A percentile compares a stretch with the other conserved stretches of the same genome.
phyloP scores from a whole-genome alignment of 1,139 yeast genomes.

The Geotrichum klebahnii region DNA sequence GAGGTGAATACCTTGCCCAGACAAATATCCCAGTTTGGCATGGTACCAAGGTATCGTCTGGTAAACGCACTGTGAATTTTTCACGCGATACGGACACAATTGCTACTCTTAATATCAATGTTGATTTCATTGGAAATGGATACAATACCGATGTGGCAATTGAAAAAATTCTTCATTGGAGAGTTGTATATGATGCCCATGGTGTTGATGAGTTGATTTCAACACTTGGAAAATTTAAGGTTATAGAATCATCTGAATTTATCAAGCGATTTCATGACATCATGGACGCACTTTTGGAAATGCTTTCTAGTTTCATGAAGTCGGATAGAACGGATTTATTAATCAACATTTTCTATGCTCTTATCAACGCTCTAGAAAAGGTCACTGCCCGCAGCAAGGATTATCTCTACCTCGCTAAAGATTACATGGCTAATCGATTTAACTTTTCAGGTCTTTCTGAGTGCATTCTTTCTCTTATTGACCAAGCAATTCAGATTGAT shows the following conservation, averaged over 20 bases:
- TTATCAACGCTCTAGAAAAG: conserved; percentile 33
- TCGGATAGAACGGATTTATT: conserved; percentile 30
- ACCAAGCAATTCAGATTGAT: conserved; percentile 26
- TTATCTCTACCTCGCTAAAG: conserved; percentile 31
- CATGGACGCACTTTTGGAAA: conserved; percentile 44
- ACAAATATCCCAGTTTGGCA: conserved; percentile 40
- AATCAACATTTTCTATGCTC: conserved; percentile 31
- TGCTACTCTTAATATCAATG: conserved; percentile 40
- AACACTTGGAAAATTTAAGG: conserved; percentile 31
- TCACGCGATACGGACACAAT: conserved; percentile 28
- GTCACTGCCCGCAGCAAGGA: conserved; percentile 31
- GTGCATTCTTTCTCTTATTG: conserved; percentile 27
- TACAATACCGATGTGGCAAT: conserved; percentile 60
- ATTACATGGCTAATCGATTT: conserved; percentile 31
- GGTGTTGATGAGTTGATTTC: conserved; percentile 34
- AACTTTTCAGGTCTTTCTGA: conserved; percentile 33
- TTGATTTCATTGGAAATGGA: conserved; percentile 67
- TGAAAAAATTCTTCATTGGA: conserved; percentile 57
- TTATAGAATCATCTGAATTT: conserved; percentile 32
- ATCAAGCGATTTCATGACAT: conserved; percentile 35
- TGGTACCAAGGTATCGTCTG: conserved; percentile 31
- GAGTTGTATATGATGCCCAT: conserved; percentile 42
- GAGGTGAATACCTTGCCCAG: conserved; percentile 60
- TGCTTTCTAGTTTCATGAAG: conserved; percentile 30
- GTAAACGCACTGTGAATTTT: conserved; percentile 29